Percentiles rank a stretch among this genome's conserved stretches.
phyloP scores from a whole-genome alignment of 2,329 filamentous ascomycete genomes.

The Phaeomoniella chlamydospora region DNA sequence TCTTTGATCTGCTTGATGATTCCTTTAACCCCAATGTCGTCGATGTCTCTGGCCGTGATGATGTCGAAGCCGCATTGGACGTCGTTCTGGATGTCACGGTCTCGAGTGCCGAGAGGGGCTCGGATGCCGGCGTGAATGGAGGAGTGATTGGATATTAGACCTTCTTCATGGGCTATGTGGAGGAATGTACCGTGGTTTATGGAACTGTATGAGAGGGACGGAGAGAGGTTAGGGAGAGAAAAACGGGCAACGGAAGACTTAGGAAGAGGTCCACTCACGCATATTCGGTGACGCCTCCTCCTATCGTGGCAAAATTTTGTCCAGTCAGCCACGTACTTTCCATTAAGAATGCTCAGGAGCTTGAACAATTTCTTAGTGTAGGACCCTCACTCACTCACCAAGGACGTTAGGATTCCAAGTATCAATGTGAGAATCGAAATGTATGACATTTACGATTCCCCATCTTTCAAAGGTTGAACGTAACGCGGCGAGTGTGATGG shows the following conservation, averaged over 20 bases:
- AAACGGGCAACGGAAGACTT: background rate
- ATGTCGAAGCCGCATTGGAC: conserved; percentile 39
- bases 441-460: conserved; percentile 41
- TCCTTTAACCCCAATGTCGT: conserved; percentile 31
- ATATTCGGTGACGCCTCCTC: conserved; percentile 36
- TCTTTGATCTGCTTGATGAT: conserved; percentile 33
- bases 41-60: conserved; percentile 37
- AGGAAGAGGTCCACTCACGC: conserved; percentile 23
- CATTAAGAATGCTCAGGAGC: no score
- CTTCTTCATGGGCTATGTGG: conserved; percentile 43
- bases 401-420: conserved; percentile 41
- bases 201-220: conserved; percentile 18
- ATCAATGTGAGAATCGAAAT: conserved; percentile 41
- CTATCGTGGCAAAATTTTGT: no score
- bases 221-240: background rate
- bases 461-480: conserved; percentile 33
- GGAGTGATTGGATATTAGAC: conserved; percentile 34
- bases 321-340: no score
- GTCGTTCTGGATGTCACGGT: conserved; percentile 37
- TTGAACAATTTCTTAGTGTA: no score
- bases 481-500: conserved; percentile 37
- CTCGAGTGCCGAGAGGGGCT: conserved; percentile 33
- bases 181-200: conserved; percentile 43
- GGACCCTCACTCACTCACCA: conserved; percentile 19
- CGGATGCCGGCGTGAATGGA: conserved; percentile 44